A percentile compares a stretch with the other conserved stretches of the same genome.
Conservation (phyloP, 139 green algal species). For the Chlamydomonas eustigma region DNA sequence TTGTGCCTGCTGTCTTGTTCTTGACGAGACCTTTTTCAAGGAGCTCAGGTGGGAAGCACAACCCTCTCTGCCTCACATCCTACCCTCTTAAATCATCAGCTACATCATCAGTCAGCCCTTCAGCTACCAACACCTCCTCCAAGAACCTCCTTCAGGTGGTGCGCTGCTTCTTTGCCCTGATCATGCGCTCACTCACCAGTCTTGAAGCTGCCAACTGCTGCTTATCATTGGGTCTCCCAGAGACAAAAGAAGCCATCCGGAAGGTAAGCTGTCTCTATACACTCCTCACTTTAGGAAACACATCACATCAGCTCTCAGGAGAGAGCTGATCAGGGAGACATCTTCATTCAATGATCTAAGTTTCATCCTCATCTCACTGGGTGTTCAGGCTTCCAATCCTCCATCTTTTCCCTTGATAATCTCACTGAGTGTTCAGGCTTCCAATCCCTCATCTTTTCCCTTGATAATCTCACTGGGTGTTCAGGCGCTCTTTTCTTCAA, state of each 20-base stretch:
- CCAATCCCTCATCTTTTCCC: too few species aligned
- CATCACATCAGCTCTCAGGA: background rate
- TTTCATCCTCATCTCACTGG: background rate
- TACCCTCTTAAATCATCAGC: too few species aligned
- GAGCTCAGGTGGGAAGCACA: background rate
- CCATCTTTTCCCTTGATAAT: too few species aligned
- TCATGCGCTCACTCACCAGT: slow-evolving; percentile 39
- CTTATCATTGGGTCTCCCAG: slow-evolving; percentile 13
- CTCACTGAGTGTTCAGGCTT: too few species aligned
- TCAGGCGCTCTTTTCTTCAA: too few species aligned
- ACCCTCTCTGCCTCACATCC: background rate
- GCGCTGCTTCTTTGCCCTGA: slow-evolving; percentile 39
- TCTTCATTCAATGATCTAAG: background rate
- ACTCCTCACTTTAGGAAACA: background rate
- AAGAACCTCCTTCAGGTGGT: slow-evolving; percentile 10
- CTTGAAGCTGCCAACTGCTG: slow-evolving; percentile 17
- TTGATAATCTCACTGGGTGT: too few species aligned
- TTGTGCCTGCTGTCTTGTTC: background rate
- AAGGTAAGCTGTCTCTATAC: too few species aligned
- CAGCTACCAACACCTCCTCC: background rate
- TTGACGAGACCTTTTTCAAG: too few species aligned
- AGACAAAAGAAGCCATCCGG: background rate
- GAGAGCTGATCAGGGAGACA: background rate
- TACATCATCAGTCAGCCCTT: too few species aligned
- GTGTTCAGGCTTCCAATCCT: background rate